Evolutionary conservation across 768 basidiomycete genomes (phyloP), one percentile per base, ranked within the genome.

Genomic region (Naganishia onofrii): DNA sequence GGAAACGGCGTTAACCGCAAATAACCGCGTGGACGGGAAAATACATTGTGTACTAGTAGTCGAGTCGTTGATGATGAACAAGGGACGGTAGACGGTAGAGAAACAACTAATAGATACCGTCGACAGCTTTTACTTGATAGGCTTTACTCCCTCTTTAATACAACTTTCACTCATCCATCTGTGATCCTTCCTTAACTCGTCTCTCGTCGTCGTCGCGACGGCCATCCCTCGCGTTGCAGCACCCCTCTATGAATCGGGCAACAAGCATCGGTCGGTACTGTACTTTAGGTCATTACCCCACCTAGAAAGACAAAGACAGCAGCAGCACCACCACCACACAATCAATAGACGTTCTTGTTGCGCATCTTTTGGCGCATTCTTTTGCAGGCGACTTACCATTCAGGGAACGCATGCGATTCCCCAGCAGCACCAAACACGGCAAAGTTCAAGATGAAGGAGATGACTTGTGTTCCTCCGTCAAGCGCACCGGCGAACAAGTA

Each of bases 401-500:
- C 31, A 10, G 74, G 74, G 68, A 73, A 71, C 10, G 44, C 42
- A 57, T 67, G 46, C 0, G 72, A 52, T 6, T 66, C 72, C 9
- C 79, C 79, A 13, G 76, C 73, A 23, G 79, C 79, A 42, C 79
- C 79, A 65, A 80, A 80, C 26, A 80, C 76, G 29, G 79, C 79
- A 56, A 78, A 77, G 55, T 72, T 74, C 32, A 73, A 66, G 29
- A 71, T 44, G 60, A 73, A 76, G 21, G 69, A 70, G 58, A 73
- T 71, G 69, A 71, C 76, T 70, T 79, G 78, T 10, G 82, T 84
- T 65, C 83, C 83, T 44, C 81, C 81, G 71, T 83, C 83, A 67
- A 83, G 74, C 26, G 81, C 82, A 31, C 81, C 82, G 17, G 83
- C 79, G 57, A 82, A 74, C 74, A 83, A 81, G 75, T 83, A 83